phyloP scores from a whole-genome alignment of 441 rosid genomes.

The Populus hybrid region DNA sequence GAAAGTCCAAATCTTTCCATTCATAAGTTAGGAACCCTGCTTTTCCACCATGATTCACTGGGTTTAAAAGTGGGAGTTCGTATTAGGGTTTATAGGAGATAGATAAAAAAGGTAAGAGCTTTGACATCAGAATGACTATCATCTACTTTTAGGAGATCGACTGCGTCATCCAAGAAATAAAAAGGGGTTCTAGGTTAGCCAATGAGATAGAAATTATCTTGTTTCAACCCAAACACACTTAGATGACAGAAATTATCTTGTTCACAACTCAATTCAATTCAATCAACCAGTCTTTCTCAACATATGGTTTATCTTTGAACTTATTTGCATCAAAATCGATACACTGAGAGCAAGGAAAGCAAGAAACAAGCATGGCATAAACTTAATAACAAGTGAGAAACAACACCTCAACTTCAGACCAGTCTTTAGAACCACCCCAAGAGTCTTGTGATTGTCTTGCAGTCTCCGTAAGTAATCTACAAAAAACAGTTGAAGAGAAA shows the following conservation, averaged over 20 bases:
- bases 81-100: neutral
- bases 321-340: neutral
- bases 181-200: neutral
- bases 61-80: neutral
- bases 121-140: neutral
- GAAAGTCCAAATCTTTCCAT: no score
- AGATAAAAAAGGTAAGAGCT: neutral
- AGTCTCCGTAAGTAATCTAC: slow-evolving; percentile 72
- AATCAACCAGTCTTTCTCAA: neutral
- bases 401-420: slow-evolving; percentile 71
- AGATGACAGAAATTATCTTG: neutral
- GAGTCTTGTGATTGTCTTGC: slow-evolving; percentile 62
- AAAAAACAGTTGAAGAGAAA: neutral
- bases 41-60: no score
- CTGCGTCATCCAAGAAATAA: neutral
- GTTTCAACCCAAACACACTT: neutral
- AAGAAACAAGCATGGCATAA: neutral
- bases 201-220: neutral
- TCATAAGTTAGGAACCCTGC: no score
- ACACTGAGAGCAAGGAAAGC: neutral
- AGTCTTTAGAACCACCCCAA: slow-evolving; percentile 54
- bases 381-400: neutral
- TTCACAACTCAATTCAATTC: neutral
- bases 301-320: neutral
- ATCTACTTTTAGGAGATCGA: neutral